Conservation (phyloP, 805 yeast genomes). For the Saccharomycopsis schoenii region DNA sequence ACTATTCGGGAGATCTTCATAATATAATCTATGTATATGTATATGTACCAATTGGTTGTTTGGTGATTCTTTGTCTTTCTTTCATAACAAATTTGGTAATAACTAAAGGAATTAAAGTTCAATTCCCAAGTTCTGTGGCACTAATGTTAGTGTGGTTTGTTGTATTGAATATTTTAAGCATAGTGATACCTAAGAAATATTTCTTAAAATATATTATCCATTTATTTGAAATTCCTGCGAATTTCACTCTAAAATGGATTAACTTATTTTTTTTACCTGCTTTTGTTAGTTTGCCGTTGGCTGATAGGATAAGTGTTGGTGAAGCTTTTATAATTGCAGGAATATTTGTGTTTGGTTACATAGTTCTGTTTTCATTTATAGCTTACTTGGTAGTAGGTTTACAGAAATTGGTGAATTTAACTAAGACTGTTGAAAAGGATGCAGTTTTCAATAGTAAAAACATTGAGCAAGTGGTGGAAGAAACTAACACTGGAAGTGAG, state of each 20-base stretch:
- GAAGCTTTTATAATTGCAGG: slow-evolving; percentile 70
- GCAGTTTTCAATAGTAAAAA: slow-evolving; percentile 22
- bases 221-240: slow-evolving; percentile 49
- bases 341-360: slow-evolving; percentile 58
- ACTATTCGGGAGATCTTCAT: not conserved
- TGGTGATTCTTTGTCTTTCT: slow-evolving; percentile 34
- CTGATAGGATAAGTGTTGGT: slow-evolving; percentile 51
- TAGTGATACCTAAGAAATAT: slow-evolving; percentile 31
- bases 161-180: slow-evolving; percentile 28
- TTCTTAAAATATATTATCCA: slow-evolving; percentile 24
- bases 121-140: slow-evolving; percentile 63
- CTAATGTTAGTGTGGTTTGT: slow-evolving; percentile 54
- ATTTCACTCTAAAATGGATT: slow-evolving; percentile 67
- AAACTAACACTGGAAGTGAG: not conserved
- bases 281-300: slow-evolving; percentile 59
- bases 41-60: slow-evolving; percentile 39
- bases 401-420: slow-evolving; percentile 24
- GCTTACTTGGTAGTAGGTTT: slow-evolving; percentile 38
- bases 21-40: slow-evolving; percentile 33
- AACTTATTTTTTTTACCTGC: slow-evolving; percentile 72
- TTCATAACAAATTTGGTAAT: slow-evolving; percentile 46
- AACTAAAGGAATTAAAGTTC: slow-evolving; percentile 32
- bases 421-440: slow-evolving; percentile 23
- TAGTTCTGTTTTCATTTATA: slow-evolving; percentile 39
- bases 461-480: not conserved